These are phyloP conservation scores for Fraxinus excelsior DNA, from an alignment of 257 asterid genomes.

Conservation along the genomic window DNA sequence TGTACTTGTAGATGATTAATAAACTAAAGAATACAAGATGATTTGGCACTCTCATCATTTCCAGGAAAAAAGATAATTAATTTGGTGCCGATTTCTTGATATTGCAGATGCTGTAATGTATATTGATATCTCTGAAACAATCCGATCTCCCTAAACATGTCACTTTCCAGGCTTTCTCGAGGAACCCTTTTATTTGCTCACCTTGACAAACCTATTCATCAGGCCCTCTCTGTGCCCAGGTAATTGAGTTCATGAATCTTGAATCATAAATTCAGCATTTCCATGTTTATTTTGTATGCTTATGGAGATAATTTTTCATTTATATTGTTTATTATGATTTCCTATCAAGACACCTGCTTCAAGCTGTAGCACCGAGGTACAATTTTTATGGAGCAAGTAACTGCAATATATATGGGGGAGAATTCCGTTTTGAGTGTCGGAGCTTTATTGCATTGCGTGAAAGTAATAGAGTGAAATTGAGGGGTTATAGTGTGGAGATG, in stretches of 20 bases:
- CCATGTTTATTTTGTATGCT: background rate
- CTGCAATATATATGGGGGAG: slow-evolving; percentile 23
- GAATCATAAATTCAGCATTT: background rate
- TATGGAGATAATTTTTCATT: background rate
- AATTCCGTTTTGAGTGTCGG: slow-evolving; percentile 34
- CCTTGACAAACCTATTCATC: slow-evolving; percentile 29
- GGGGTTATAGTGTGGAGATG: slow-evolving; percentile 30
- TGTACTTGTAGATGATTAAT: no score
- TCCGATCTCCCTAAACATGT: slow-evolving; percentile 37
- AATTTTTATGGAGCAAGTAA: slow-evolving; percentile 29
- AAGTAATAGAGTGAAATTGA: slow-evolving; percentile 18
- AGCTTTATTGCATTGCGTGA: slow-evolving; percentile 40
- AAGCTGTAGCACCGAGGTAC: slow-evolving; percentile 33
- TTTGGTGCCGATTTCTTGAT: background rate
- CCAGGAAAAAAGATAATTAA: background rate
- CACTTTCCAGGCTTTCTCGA: slow-evolving; percentile 52
- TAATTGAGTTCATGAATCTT: slow-evolving; percentile 12
- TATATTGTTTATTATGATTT: background rate
- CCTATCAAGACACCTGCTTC: slow-evolving; percentile 33
- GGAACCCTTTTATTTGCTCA: slow-evolving; percentile 36
- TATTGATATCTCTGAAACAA: slow-evolving; percentile 20
- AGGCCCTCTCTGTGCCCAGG: slow-evolving; percentile 45
- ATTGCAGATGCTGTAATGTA: slow-evolving; percentile 36
- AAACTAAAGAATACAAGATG: no score
- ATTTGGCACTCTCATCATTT: background rate